Percentiles rank a stretch among this genome's conserved stretches.
Conservation (phyloP, 2,329 filamentous ascomycete genomes). For the Scedosporium dehoogii region DNA sequence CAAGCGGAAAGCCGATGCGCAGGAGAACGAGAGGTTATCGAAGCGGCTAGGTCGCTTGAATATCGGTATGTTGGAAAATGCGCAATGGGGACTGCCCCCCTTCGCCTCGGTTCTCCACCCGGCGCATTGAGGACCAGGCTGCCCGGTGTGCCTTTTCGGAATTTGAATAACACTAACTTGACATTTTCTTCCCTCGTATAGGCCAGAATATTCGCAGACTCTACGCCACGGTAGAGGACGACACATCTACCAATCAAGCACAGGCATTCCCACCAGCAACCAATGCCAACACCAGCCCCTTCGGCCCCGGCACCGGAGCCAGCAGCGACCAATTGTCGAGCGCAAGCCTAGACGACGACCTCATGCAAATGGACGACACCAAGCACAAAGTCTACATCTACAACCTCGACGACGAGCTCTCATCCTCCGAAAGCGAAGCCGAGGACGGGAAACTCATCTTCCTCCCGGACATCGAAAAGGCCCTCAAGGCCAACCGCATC, state of each 20-base stretch:
- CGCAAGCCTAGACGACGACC: conserved; percentile 33
- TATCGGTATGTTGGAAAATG: conserved; percentile 48
- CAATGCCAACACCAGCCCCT: conserved; percentile 8
- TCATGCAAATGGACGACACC: conserved; percentile 80
- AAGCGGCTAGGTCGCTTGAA: conserved; percentile 78
- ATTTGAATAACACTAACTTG: too few relatives aligned
- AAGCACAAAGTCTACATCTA: conserved; percentile 85
- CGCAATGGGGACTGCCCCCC: conserved; percentile 9
- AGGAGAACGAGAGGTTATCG: conserved; percentile 63
- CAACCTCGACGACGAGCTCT: conserved; percentile 80
- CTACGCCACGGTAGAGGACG: conserved; percentile 5
- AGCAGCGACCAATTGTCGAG: conserved; percentile 9
- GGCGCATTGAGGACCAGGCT: conserved; percentile 2
- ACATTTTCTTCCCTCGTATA: neutral
- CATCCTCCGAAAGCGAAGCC: conserved; percentile 45
- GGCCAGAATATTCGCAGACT: conserved; percentile 3
- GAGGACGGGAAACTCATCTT: conserved; percentile 57
- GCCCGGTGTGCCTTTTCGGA: too few relatives aligned
- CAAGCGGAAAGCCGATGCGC: conserved; percentile 52
- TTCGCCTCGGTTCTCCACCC: conserved; percentile 10
- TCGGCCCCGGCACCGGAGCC: conserved; percentile 1
- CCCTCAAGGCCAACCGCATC: conserved; percentile 61
- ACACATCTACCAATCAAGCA: neutral
- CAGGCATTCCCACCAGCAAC: conserved; percentile 12
- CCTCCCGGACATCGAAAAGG: conserved; percentile 76